Evolutionary conservation across 2,329 filamentous ascomycete genomes (phyloP), one percentile per base, ranked within the genome.

Genomic region (Trichophyton verrucosum): DNA sequence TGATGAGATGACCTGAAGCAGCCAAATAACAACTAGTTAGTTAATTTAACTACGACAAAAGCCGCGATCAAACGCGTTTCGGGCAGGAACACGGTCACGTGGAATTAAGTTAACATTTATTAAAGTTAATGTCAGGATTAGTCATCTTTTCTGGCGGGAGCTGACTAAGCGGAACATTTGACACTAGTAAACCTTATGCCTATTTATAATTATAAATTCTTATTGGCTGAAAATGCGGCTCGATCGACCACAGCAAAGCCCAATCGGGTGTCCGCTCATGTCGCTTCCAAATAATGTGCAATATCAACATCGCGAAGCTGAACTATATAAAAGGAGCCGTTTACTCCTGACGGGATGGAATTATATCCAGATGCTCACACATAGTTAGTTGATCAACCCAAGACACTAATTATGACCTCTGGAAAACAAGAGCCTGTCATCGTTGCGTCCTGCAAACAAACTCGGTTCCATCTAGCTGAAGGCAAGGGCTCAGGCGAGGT

Each of bases 381-480:
- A 2, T 13, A 22, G 17, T 22, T 27, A 6, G 9, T 9, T 49
- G 9, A 27, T 49, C 46, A 24, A 20, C 7, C 17, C n/a, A n/a
- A 53, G 13, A 13, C 6, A 13, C n/a, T 33, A 9, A n/a, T 33
- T 6, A 55, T 55, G 51, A 30, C 27, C 7, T 38, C 51, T 20
- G 20, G 51, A 6, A 55, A 17, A 6, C 27, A 30, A 15, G 22
- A 63, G 8, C 66, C 70, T 6, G 64, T 69, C 8, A 75, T 87
- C 61, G 73, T 85, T 57, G 84, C 83, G 65, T 84, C 82, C 20
- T 84, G 83, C 69, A 86, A 85, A 66, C 84, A 87, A 68, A 87
- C 84, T 1, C 80, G 85, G 9, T 87, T 87, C 64, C 82, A 86
- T 65, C 68, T 83, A 78, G 63, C 80, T 73, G 64, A 81, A 72